Percentiles rank a stretch among this genome's conserved stretches.
Evolutionary conservation across 441 rosid species (phyloP).

Genomic region (Pelargonium myrrhifolium): DNA sequence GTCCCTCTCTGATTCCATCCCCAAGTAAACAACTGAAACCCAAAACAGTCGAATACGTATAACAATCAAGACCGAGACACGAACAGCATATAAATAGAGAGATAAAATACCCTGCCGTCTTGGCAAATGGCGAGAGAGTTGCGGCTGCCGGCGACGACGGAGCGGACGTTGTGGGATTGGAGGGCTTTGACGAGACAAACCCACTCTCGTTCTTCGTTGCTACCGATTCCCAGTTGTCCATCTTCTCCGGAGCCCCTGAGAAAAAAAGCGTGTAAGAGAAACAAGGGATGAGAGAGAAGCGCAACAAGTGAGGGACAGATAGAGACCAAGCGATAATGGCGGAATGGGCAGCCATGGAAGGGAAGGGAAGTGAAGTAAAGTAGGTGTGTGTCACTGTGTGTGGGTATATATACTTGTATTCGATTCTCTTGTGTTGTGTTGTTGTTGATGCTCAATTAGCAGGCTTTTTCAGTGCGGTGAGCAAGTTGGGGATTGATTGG

Average conservation of each 20-base stretch:
- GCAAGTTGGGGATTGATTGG: too few species aligned
- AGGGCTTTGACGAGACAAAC: conserved; percentile 66
- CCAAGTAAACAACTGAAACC: conserved; percentile 85
- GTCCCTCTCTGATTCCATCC: conserved; percentile 99
- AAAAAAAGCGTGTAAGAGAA: conserved; percentile 11
- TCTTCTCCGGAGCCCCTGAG: conserved; percentile 96
- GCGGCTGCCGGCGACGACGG: conserved; percentile 93
- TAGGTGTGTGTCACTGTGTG: too few species aligned
- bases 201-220: conserved; percentile 68
- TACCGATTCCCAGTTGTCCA: conserved; percentile 87
- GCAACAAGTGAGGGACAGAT: conserved; percentile 3
- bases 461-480: too few species aligned
- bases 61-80: background rate
- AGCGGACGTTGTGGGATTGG: conserved; percentile 52
- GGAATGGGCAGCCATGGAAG: conserved; percentile 40
- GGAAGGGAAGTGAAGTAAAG: too few species aligned
- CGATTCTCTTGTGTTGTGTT: too few species aligned
- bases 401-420: too few species aligned
- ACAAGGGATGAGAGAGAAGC: background rate
- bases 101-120: conserved; percentile 70
- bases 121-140: conserved; percentile 96
- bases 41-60: background rate
- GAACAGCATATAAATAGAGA: background rate
- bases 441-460: too few species aligned
- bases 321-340: conserved; percentile 74